Evolutionary conservation across 1,284 basidiomycete species (phyloP).

Genomic region (Leccinum solheimii): DNA sequence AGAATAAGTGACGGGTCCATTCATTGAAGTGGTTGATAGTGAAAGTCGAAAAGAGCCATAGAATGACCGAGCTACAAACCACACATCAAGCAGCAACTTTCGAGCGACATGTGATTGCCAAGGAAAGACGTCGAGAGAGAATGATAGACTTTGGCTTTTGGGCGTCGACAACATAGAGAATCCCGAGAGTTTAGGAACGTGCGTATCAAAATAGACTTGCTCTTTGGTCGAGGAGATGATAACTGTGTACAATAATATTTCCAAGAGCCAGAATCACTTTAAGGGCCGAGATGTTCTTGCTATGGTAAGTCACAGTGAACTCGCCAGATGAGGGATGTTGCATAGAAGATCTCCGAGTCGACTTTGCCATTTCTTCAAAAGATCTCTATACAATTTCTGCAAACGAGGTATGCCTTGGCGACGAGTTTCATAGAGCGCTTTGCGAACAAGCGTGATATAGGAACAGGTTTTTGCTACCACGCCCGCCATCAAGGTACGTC

Average conservation of each 20-base stretch:
- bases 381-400: slow-evolving; percentile 70
- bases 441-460: slow-evolving; percentile 85
- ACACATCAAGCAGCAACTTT: slow-evolving; percentile 31
- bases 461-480: slow-evolving; percentile 78
- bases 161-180: slow-evolving; percentile 91
- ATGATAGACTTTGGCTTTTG: slow-evolving; percentile 49
- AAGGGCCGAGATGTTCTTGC: slow-evolving; percentile 77
- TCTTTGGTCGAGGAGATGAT: slow-evolving; percentile 88
- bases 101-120: no score
- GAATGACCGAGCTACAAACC: slow-evolving; percentile 81
- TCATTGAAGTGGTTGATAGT: not conserved
- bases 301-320: slow-evolving; percentile 59
- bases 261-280: slow-evolving; percentile 74
- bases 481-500: slow-evolving; percentile 77
- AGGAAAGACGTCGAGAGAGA: no score
- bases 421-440: slow-evolving; percentile 72
- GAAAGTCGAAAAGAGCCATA: slow-evolving; percentile 74
- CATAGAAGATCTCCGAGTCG: slow-evolving; percentile 50
- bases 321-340: slow-evolving; percentile 62
- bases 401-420: slow-evolving; percentile 82
- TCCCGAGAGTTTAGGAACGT: slow-evolving; percentile 71
- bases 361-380: slow-evolving; percentile 48
- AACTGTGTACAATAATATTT: slow-evolving; percentile 67
- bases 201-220: slow-evolving; percentile 80
- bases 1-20: not conserved